These are phyloP conservation scores for Arxiozyma heterogenica DNA, from an alignment of 1,139 yeast genomes.

Conservation along the genomic window DNA sequence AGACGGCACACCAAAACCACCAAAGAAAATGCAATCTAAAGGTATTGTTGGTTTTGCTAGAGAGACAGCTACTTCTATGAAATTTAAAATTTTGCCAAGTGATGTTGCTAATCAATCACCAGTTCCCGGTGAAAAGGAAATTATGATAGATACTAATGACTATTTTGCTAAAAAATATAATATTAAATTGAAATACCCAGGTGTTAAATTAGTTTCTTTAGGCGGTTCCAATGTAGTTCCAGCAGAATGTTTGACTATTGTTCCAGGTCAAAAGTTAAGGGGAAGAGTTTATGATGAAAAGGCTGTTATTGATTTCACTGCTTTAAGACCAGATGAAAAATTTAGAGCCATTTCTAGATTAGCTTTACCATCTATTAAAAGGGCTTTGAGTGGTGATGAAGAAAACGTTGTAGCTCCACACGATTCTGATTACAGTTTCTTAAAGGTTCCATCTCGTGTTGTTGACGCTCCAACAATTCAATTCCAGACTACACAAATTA, in stretches of 20 bases:
- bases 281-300: constrained; percentile 13
- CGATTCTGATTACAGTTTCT: constrained; percentile 9
- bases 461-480: constrained; percentile 18
- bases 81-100: constrained; percentile 10
- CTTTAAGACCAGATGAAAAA: constrained; percentile 17
- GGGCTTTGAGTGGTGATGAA: constrained; percentile 10
- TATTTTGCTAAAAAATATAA: constrained; percentile 14
- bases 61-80: constrained; percentile 16
- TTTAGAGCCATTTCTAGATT: constrained; percentile 14
- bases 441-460: constrained; percentile 18
- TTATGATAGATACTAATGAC: constrained; percentile 9
- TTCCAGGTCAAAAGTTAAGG: constrained; percentile 20
- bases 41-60: constrained; percentile 15
- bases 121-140: constrained; percentile 9
- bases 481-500: constrained; percentile 8
- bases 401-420: constrained; percentile 7
- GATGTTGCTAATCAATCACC: constrained; percentile 6
- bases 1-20: constrained; percentile 16
- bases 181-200: constrained; percentile 16
- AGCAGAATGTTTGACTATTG: constrained; percentile 17
- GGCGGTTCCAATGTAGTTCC: constrained; percentile 18
- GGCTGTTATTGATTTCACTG: constrained; percentile 15
- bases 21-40: constrained; percentile 13
- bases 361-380: constrained; percentile 15
- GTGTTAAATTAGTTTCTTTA: constrained; percentile 13